phyloP scores from a whole-genome alignment of 1,284 basidiomycete genomes.

The Pseudozyma pruni region DNA sequence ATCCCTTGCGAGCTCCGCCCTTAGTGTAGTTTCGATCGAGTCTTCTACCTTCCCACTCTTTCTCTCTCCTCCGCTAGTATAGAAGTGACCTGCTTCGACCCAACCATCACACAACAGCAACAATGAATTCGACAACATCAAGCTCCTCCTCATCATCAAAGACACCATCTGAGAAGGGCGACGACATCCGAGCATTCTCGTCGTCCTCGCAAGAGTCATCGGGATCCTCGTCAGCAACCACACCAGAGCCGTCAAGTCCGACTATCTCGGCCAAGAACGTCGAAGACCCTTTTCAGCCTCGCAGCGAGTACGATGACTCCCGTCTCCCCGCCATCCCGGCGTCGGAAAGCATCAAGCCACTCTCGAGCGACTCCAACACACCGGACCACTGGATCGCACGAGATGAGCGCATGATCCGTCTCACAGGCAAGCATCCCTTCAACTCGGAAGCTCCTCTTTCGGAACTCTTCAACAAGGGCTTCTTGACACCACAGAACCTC shows the following conservation, averaged over 20 bases:
- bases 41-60: neutral
- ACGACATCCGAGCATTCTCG: conserved; percentile 10
- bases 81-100: neutral
- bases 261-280: conserved; percentile 4
- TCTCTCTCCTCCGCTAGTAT: neutral
- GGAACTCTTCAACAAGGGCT: conserved; percentile 72
- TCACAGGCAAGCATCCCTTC: conserved; percentile 72
- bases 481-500: conserved; percentile 75
- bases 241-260: conserved; percentile 43
- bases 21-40: neutral
- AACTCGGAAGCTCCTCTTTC: conserved; percentile 74
- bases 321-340: conserved; percentile 45
- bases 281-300: conserved; percentile 24
- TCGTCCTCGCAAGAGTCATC: conserved; percentile 19
- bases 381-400: conserved; percentile 60
- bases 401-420: conserved; percentile 56
- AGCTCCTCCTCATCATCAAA: conserved; percentile 36
- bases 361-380: conserved; percentile 54
- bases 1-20: neutral
- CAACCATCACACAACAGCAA: neutral
- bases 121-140: conserved; percentile 6
- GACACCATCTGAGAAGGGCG: conserved; percentile 24
- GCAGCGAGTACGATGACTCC: conserved; percentile 27
- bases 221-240: conserved; percentile 26
- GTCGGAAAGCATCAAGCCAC: conserved; percentile 35